A percentile compares a stretch with the other conserved stretches of the same genome.
phyloP scores from a whole-genome alignment of 768 basidiomycete genomes.

The Lyophyllum decastes region DNA sequence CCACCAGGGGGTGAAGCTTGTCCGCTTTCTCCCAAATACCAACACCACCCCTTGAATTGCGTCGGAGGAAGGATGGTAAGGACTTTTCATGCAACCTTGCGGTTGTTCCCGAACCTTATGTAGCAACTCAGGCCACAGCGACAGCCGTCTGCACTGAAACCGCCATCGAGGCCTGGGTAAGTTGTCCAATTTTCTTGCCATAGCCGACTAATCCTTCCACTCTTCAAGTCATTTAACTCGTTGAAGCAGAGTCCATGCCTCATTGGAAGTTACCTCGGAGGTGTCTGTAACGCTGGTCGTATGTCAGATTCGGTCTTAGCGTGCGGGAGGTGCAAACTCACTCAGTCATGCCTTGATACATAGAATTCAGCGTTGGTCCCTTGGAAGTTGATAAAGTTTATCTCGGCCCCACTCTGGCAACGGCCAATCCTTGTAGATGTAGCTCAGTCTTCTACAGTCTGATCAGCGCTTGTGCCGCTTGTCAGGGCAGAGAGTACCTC shows the following conservation, averaged over 20 bases:
- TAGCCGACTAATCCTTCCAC: background rate
- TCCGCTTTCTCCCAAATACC: background rate
- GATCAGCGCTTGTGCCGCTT: constrained; percentile 50
- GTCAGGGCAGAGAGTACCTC: constrained; percentile 39
- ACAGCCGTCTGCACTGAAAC: constrained; percentile 18
- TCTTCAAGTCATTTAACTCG: constrained; percentile 39
- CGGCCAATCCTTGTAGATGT: constrained; percentile 47
- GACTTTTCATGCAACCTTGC: background rate
- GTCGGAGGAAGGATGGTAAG: constrained; percentile 12
- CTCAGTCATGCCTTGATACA: background rate
- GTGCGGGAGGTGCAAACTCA: background rate
- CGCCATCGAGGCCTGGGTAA: constrained; percentile 2
- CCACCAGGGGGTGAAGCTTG: background rate
- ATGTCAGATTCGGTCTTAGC: constrained; percentile 2
- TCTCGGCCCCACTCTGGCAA: constrained; percentile 32
- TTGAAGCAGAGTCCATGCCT: constrained; percentile 42
- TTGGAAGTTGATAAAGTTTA: constrained; percentile 32
- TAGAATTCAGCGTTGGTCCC: constrained; percentile 38
- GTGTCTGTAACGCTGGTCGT: constrained; percentile 41
- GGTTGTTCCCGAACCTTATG: background rate
- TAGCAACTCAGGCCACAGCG: constrained; percentile 12
- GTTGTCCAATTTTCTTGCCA: background rate
- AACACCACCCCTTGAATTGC: background rate
- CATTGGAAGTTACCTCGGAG: constrained; percentile 42
- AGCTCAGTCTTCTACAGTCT: constrained; percentile 56